These are phyloP conservation scores for Aspergillus fumigatus DNA, from an alignment of 2,329 filamentous ascomycete genomes.

Conservation along the genomic window DNA sequence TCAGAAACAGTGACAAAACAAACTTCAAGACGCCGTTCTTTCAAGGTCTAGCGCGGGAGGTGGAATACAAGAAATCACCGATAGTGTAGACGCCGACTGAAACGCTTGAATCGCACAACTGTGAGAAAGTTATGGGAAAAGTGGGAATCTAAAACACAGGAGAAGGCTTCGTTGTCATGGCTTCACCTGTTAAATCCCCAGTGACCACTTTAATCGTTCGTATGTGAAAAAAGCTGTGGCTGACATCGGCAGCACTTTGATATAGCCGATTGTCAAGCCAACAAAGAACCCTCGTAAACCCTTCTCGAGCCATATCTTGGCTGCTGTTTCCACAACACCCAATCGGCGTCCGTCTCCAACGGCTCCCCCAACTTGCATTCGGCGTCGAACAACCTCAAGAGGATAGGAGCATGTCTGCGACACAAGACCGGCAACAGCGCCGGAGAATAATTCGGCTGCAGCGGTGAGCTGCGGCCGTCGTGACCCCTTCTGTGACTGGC, in stretches of 20 bases:
- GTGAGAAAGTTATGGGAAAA: neutral
- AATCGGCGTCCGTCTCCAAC: slow-evolving; percentile 83
- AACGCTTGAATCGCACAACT: neutral
- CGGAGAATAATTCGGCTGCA: slow-evolving; percentile 81
- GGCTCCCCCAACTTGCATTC: slow-evolving; percentile 95
- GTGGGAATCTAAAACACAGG: neutral
- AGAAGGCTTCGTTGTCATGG: neutral
- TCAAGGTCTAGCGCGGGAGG: slow-evolving; percentile 3
- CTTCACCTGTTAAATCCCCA: slow-evolving; percentile 55
- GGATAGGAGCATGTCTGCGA: slow-evolving; percentile 93
- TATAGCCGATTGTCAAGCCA: slow-evolving; percentile 88
- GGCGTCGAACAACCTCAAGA: slow-evolving; percentile 80
- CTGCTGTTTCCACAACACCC: slow-evolving; percentile 72
- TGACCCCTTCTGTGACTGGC: slow-evolving; percentile 41
- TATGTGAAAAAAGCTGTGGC: slow-evolving; percentile 69
- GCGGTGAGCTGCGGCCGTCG: slow-evolving; percentile 69
- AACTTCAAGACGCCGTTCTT: slow-evolving; percentile 9
- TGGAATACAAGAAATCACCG: slow-evolving; percentile 1
- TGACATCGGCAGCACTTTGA: slow-evolving; percentile 87
- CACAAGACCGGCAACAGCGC: slow-evolving; percentile 80
- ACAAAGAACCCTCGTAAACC: slow-evolving; percentile 85
- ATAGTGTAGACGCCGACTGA: neutral
- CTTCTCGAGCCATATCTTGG: slow-evolving; percentile 68
- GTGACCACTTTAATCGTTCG: slow-evolving; percentile 58
- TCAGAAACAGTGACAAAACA: slow-evolving; percentile 8